Evolutionary conservation across 805 yeast species (phyloP), one percentile per base, ranked within the genome.

Genomic region (Candida coleopterorum): DNA sequence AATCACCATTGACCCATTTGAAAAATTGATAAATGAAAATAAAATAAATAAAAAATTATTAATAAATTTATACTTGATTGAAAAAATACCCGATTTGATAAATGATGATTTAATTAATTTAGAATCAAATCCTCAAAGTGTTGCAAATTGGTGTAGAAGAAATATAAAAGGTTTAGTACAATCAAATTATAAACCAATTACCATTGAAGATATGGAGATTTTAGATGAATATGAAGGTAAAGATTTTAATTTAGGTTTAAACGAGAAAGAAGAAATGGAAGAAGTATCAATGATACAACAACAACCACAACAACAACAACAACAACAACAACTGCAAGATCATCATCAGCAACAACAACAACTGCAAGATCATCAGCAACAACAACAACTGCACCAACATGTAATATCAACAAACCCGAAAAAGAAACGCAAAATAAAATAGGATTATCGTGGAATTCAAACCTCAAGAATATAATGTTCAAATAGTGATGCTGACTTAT

Each of bases 71-170:
- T 52, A 54, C 17, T 43, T 64, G n/a, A 46, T 43, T n/a, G 73
- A 67, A 36, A 42, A 55, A 25, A 45, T 65, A 2, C 60, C 71
- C 2, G 73, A 65, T 10, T 45, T 64, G 15, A 44, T 55, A 14
- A 48, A 55, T 29, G 73, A 67, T 42, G 72, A 67, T 36, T 42
- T 60, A 27, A 55, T 55, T 22, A 40, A 47, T 10, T 42, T 59
- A 3, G 70, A 65, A 38, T 38, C 47, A n/a, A 67, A 66, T 37
- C 72, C 72, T 0, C 69, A 64, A 45, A 60, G 55, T 29, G 46
- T 54, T 3, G 66, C 62, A 12, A 48, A 55, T 47, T 67, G 72
- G 72, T 42, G 56, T 18, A 47, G 69, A 22, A 50, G 71, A 29
- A 56, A 64, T 40, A 7, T 9, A 4, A 50, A 53, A 34, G 55